Evolutionary conservation across 345 rosid species (phyloP), one percentile per base, ranked within the genome.

Genomic region (Camelina laxa): DNA sequence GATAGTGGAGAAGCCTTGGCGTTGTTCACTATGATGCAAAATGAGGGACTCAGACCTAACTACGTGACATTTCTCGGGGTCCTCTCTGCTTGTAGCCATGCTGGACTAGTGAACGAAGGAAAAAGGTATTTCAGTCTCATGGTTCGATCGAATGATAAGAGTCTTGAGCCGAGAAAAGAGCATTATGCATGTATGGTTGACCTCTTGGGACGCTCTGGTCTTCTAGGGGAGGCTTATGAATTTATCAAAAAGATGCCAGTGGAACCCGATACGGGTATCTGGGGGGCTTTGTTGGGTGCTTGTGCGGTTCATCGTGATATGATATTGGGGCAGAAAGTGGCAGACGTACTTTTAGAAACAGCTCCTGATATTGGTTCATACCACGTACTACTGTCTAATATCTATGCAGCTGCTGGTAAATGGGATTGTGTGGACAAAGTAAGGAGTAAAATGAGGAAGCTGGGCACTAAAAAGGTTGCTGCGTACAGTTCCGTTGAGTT

Each of bases 401-500:
- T 85, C 58, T 85, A 82, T 62, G 84, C 87, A 50, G 73, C 85
- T 62, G 70, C 78, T 56, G 85, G 88, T 44, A 85, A 75, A 41
- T 83, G 85, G 88, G 75, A 81, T 36, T 81, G 67, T 39, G 90
- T 85, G 42, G 81, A 81, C 15, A 82, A 53, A 74, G 75, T 88
- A 68, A 78, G 88, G 69, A 69, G 44, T 51, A 67, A 65, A 63
- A 82, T 86, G 86, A 84, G 77, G 80, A 72, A 81, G 51, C 80
- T 77, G 4, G 83, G 90, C 39, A 69, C 76, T 36, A 85, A 67
- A 75, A 88, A 86, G 79, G 70, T 80, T 44, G 63, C 79, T 48
- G 88, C 89, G 11, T 86, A 82, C 75, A 89, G 92, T 70, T 83
- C 87, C 9, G 70, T 84, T 39, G 88, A 87, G 65, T 75, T 77